These are phyloP conservation scores for Tolypocladium tropicale DNA, from an alignment of 2,329 filamentous ascomycete species.

Conservation along the genomic window DNA sequence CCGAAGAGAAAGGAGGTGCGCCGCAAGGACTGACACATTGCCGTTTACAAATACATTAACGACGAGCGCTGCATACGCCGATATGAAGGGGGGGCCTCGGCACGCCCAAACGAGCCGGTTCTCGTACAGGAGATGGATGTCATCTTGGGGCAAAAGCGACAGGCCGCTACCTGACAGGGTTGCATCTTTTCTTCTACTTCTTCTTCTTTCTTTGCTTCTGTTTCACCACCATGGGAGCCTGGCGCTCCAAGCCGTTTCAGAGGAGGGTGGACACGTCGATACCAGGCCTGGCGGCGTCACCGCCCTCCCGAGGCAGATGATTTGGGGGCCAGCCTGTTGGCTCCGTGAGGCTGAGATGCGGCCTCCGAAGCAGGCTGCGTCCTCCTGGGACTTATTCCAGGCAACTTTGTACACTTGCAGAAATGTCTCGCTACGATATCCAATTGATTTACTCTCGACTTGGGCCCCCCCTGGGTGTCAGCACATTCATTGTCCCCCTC, in stretches of 20 bases:
- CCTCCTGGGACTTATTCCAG: neutral
- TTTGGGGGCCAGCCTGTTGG: neutral
- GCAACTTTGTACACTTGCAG: constrained; percentile 1
- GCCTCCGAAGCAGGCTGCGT: neutral
- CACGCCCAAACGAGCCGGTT: neutral
- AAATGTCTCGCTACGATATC: neutral
- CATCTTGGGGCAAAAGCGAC: neutral
- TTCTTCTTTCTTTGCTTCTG: neutral
- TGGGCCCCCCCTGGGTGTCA: neutral
- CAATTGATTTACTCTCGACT: neutral
- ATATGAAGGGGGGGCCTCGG: neutral
- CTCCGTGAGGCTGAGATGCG: constrained; percentile 1
- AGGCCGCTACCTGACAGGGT: neutral
- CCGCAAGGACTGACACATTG: constrained; percentile 9
- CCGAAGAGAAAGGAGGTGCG: constrained; percentile 27
- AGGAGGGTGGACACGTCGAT: neutral
- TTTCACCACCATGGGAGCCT: neutral
- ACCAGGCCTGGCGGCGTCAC: neutral
- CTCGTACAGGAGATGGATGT: neutral
- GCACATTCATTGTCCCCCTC: neutral
- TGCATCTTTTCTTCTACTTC: too few relatives aligned
- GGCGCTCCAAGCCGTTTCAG: neutral
- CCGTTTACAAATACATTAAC: neutral
- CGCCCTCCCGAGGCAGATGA: neutral
- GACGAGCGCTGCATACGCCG: neutral